Conservation (phyloP, 2,329 filamentous ascomycete genomes). For the Madurella fahalii region DNA sequence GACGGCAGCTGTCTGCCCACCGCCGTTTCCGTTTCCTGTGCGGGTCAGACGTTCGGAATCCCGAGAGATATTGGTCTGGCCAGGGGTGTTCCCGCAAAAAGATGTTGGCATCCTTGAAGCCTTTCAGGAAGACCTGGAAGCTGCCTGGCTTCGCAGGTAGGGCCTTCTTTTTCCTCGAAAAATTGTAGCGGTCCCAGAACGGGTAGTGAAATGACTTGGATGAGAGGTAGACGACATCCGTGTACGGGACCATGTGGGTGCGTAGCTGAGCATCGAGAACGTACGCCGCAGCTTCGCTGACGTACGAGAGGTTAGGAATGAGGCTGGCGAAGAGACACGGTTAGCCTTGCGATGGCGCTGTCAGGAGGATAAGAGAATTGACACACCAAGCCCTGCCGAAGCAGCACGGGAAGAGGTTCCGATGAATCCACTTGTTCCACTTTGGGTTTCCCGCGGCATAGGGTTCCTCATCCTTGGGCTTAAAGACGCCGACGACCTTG, state of each 20-base stretch:
- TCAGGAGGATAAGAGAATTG: background rate
- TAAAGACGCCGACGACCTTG: constrained; percentile 96
- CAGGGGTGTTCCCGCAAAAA: constrained; percentile 94
- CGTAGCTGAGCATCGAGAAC: constrained; percentile 86
- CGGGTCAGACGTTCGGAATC: constrained; percentile 64
- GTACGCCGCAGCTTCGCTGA: constrained; percentile 95
- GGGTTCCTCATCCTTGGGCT: constrained; percentile 97
- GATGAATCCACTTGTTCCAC: constrained; percentile 99
- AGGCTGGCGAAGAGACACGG: constrained; percentile 45
- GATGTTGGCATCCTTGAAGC: constrained; percentile 93
- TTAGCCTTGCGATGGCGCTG: constrained; percentile 11
- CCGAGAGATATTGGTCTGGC: constrained; percentile 80
- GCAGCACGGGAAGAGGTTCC: constrained; percentile 95
- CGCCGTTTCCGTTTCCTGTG: constrained; percentile 64
- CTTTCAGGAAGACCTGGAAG: constrained; percentile 95
- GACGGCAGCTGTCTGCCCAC: constrained; percentile 82
- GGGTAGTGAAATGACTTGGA: constrained; percentile 98
- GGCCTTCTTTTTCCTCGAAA: constrained; percentile 79
- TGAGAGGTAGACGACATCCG: constrained; percentile 87
- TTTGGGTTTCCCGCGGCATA: constrained; percentile 97
- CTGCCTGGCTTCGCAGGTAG: constrained; percentile 89
- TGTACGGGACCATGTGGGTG: constrained; percentile 92
- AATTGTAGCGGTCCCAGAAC: constrained; percentile 89
- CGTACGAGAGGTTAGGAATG: constrained; percentile 95
- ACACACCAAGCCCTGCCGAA: constrained; percentile 83